Conservation (phyloP, 2,329 filamentous ascomycete species). For the Cladosporium phlei region DNA sequence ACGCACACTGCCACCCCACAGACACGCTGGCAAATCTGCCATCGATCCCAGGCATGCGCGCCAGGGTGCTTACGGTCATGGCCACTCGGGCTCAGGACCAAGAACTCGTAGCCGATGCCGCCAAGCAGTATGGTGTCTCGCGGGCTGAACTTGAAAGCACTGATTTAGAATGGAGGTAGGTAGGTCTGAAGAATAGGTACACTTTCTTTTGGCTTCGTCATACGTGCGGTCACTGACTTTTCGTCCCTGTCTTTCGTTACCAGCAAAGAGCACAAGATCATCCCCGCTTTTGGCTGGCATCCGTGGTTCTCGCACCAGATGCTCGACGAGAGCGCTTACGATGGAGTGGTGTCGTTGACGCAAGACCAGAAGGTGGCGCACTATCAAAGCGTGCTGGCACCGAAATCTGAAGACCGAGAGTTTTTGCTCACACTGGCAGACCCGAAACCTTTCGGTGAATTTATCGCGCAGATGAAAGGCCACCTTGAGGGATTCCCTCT, state of each 20-base stretch:
- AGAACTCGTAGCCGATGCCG: constrained; percentile 61
- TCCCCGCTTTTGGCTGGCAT: constrained; percentile 82
- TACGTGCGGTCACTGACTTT: not conserved
- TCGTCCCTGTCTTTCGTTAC: not conserved
- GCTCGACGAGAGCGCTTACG: constrained; percentile 53
- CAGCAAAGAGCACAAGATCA: constrained; percentile 40
- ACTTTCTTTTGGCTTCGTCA: not conserved
- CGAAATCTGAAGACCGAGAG: constrained; percentile 47
- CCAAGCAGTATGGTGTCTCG: constrained; percentile 50
- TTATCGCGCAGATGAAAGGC: constrained; percentile 52
- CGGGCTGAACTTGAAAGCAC: constrained; percentile 16
- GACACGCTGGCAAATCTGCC: constrained; percentile 64
- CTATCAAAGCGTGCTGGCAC: constrained; percentile 62
- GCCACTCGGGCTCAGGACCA: constrained; percentile 72
- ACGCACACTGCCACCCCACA: constrained; percentile 81
- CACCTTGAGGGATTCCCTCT: constrained; percentile 55
- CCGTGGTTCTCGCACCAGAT: constrained; percentile 81
- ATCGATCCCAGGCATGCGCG: constrained; percentile 60
- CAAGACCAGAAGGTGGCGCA: constrained; percentile 51
- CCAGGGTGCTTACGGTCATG: constrained; percentile 67
- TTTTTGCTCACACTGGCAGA: constrained; percentile 54
- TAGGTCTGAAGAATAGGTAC: constrained; percentile 18
- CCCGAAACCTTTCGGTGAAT: constrained; percentile 56
- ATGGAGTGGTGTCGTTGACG: constrained; percentile 29
- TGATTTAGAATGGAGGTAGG: constrained; percentile 31